These are phyloP conservation scores for Russula lepida DNA, from an alignment of 768 basidiomycete genomes.

Conservation along the genomic window DNA sequence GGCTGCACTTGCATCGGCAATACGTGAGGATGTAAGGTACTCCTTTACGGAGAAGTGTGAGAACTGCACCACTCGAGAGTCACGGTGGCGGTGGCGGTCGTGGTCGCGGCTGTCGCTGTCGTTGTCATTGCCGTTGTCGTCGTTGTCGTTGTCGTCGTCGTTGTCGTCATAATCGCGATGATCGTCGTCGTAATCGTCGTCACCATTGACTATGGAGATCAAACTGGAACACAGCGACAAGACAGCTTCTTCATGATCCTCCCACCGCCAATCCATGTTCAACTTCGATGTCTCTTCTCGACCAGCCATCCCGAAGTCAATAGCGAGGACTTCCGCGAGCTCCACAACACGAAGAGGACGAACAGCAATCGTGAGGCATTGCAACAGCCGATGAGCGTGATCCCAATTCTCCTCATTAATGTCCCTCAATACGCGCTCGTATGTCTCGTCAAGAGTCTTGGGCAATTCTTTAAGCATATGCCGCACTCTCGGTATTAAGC, in stretches of 20 bases:
- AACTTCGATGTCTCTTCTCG: not conserved
- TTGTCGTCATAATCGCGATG: too few relatives aligned
- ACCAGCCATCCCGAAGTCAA: not conserved
- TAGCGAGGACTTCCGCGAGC: slow-evolving; percentile 1
- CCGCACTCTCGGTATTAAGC: not conserved
- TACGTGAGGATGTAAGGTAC: not conserved
- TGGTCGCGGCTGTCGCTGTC: too few relatives aligned
- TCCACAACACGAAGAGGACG: not conserved
- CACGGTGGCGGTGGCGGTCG: too few relatives aligned
- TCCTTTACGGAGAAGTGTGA: slow-evolving; percentile 4
- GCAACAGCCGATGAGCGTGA: not conserved
- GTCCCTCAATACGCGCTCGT: not conserved
- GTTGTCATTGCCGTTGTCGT: too few relatives aligned
- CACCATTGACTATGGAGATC: not conserved
- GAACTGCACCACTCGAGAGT: not conserved
- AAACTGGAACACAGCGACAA: not conserved
- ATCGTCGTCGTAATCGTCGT: too few relatives aligned
- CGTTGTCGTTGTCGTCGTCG: too few relatives aligned
- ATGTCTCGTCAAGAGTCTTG: not conserved
- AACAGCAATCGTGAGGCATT: not conserved
- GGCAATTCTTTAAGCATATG: not conserved
- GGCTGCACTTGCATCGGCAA: not conserved
- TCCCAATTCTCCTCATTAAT: not conserved
- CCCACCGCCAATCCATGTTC: not conserved
- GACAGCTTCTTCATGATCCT: not conserved